Evolutionary conservation across 2,329 filamentous ascomycete genomes (phyloP).

Genomic region (Claviceps africana): DNA sequence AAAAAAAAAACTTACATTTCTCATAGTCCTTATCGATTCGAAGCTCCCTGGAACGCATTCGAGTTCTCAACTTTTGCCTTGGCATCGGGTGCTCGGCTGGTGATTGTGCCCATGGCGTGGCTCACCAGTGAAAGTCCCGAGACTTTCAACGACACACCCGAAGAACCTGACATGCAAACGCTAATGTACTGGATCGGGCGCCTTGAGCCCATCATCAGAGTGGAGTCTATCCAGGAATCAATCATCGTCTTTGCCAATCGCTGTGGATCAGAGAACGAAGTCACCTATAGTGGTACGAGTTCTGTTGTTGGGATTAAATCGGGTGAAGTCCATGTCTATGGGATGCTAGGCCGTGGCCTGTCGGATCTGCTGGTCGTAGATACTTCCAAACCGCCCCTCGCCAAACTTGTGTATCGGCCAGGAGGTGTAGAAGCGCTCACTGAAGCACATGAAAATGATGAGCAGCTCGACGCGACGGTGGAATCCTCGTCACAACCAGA

Average conservation of each 20-base stretch:
- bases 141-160: conserved; percentile 30
- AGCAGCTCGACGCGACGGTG: background rate
- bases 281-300: conserved; percentile 60
- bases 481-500: background rate
- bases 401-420: conserved; percentile 26
- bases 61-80: conserved; percentile 43
- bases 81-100: conserved; percentile 40
- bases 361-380: conserved; percentile 57
- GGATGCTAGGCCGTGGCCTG: conserved; percentile 55
- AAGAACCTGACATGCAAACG: conserved; percentile 57
- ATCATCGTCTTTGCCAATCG: conserved; percentile 61
- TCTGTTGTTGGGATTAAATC: conserved; percentile 51
- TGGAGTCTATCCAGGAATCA: conserved; percentile 40
- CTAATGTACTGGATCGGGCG: conserved; percentile 63
- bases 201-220: conserved; percentile 48
- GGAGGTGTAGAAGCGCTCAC: background rate
- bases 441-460: background rate
- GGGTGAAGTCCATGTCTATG: conserved; percentile 55
- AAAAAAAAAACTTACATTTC: no score
- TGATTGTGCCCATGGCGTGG: conserved; percentile 69
- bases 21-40: conserved; percentile 22
- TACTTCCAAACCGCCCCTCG: conserved; percentile 31
- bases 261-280: conserved; percentile 50
- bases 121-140: conserved; percentile 42
- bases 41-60: conserved; percentile 24